Conservation (phyloP, 225 moss, liverwort and hornwort genomes). For the Asterella californica region DNA sequence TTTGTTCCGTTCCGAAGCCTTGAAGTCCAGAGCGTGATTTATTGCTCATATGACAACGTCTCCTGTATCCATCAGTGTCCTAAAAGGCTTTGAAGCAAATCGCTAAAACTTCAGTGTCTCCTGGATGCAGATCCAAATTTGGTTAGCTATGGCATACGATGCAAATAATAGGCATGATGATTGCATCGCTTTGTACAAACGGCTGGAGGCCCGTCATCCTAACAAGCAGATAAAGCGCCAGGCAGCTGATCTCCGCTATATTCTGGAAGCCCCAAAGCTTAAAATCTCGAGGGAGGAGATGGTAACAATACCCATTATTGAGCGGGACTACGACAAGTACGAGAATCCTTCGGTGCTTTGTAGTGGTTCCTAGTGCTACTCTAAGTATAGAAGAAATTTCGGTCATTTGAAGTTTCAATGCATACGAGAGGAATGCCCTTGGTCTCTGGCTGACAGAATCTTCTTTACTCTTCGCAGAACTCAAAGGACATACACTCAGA, state of each 20-base stretch:
- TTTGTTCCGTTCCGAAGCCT: not conserved
- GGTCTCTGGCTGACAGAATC: not conserved
- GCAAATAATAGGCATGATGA: constrained; percentile 86
- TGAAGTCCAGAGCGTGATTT: not conserved
- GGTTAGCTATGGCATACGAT: constrained; percentile 98
- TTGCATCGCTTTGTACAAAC: constrained; percentile 88
- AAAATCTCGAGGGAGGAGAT: constrained; percentile 95
- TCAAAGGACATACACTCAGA: constrained; percentile 73
- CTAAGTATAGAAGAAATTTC: not conserved
- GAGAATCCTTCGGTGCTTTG: not conserved
- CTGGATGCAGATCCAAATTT: constrained; percentile 85
- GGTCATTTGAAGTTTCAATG: not conserved
- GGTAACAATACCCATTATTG: constrained; percentile 93
- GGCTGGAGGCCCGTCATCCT: constrained; percentile 76
- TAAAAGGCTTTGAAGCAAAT: not conserved
- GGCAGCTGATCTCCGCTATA: constrained; percentile 86
- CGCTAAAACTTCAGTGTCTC: constrained; percentile 16
- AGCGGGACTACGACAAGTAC: constrained; percentile 82
- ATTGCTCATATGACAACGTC: not conserved
- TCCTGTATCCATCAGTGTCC: not conserved
- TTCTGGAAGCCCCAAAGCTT: constrained; percentile 92
- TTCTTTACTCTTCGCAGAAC: constrained; percentile 41
- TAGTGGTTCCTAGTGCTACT: not conserved
- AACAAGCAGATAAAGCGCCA: constrained; percentile 72
- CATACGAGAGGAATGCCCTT: not conserved